Evolutionary conservation across 768 basidiomycete species (phyloP).

Genomic region (Lentinus tigrinus): DNA sequence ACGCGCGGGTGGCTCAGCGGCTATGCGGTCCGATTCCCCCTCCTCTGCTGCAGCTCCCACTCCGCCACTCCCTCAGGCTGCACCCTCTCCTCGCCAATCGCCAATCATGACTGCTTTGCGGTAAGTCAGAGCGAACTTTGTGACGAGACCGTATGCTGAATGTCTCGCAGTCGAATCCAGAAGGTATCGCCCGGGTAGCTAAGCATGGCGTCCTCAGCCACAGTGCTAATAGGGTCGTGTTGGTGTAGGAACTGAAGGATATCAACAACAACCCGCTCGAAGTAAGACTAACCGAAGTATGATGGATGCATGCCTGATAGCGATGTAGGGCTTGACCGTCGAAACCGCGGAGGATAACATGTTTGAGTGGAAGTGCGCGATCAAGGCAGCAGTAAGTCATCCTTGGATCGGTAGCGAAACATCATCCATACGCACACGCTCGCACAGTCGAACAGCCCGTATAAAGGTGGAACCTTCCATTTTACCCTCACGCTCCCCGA

Average conservation of each 20-base stretch:
- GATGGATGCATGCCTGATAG: slow-evolving; percentile 1
- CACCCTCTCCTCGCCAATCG: background rate
- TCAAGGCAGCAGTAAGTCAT: slow-evolving; percentile 68
- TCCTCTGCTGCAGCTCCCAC: too few relatives aligned
- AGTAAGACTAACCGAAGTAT: slow-evolving; percentile 35
- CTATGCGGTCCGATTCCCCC: too few relatives aligned
- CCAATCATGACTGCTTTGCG: too few relatives aligned
- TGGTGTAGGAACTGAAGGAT: slow-evolving; percentile 62
- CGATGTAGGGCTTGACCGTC: slow-evolving; percentile 56
- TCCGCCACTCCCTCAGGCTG: background rate
- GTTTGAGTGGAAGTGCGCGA: slow-evolving; percentile 73
- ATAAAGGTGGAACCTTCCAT: slow-evolving; percentile 78
- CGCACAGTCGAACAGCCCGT: slow-evolving; percentile 70
- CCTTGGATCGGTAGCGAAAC: background rate
- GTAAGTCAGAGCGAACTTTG: too few relatives aligned
- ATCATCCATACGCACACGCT: background rate
- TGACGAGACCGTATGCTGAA: background rate
- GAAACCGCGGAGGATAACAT: slow-evolving; percentile 70
- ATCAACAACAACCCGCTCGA: slow-evolving; percentile 63
- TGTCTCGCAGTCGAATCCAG: slow-evolving; percentile 60
- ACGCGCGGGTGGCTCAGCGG: too few relatives aligned
- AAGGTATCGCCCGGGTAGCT: slow-evolving; percentile 44
- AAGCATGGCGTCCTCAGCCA: background rate
- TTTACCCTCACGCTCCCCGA: slow-evolving; percentile 71
- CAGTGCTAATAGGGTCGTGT: slow-evolving; percentile 9